Evolutionary conservation across 768 basidiomycete genomes (phyloP), one percentile per base, ranked within the genome.

Genomic region (Nevesoporus exiguus): DNA sequence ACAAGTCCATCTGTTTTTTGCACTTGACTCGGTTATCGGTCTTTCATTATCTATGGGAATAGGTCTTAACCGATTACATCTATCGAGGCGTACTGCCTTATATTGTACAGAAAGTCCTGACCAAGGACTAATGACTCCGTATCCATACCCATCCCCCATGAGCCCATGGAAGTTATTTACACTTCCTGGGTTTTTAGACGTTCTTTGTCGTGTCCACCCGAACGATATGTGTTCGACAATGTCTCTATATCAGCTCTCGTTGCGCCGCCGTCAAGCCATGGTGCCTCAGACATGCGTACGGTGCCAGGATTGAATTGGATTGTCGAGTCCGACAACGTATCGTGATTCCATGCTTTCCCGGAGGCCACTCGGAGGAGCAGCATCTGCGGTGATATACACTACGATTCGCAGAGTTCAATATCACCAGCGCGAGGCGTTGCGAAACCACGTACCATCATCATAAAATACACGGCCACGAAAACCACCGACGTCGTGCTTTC

Each of bases 321-420:
- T 21, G 37, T 30, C 37, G 48, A 30, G 7, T 3, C 7, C 2
- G n/a, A 6, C 5, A 44, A 29, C 13, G 57, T 56, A n/a, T 56
- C 48, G 14, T 51, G 33, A 19, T 42, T 14, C 61, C 55, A 57
- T 41, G 55, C 59, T 37, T 41, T 55, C 2, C 61, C 63, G 17
- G 41, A 22, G 30, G 58, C 45, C 27, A 66, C 61, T 24, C 63
- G 27, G 25, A 44, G 17, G 43, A 44, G 29, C 27, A 44, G 9
- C 43, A 44, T 43, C 25, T 43, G 41, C 7, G 64, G 59, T 21
- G 64, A 62, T 50, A 64, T 60, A 21, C 58, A 64, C 64, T 62
- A 37, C n/a, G 19, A 34, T 7, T 25, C 14, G 22, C 30, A 34
- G 9, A 13, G 31, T 2, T 49, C 33, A 47, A 27, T 5, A 14